A percentile compares a stretch with the other conserved stretches of the same genome.
Conservation (phyloP, 257 asterid genomes). For the Penstemon eatonii region DNA sequence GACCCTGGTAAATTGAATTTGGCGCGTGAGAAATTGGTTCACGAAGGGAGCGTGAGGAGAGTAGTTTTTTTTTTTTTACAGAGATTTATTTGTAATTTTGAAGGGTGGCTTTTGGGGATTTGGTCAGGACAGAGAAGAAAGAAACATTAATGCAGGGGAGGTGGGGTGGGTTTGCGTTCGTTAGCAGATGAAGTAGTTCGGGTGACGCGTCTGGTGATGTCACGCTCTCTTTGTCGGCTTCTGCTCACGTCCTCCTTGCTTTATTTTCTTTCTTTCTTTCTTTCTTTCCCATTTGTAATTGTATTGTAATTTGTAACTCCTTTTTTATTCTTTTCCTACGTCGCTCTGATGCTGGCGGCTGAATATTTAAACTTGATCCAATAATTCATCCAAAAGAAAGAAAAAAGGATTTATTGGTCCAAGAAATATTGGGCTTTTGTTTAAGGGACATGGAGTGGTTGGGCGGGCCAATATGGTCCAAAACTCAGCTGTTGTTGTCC, state of each 20-base stretch:
- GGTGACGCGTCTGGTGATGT: conserved; percentile 24
- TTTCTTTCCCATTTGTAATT: neutral
- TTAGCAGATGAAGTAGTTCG: conserved; percentile 27
- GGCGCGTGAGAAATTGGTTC: neutral
- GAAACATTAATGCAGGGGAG: no score
- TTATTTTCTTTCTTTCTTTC: neutral
- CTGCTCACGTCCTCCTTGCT: conserved; percentile 19
- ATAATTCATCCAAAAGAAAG: no score
- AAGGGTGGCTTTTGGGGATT: conserved; percentile 4
- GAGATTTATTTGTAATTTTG: neutral
- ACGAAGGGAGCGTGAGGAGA: neutral
- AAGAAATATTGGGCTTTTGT: no score
- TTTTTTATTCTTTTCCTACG: neutral
- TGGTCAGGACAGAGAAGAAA: neutral
- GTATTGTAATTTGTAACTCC: no score
- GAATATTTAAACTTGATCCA: neutral
- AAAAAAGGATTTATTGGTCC: no score
- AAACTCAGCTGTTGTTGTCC: no score
- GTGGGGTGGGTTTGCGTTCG: neutral
- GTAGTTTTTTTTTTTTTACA: no score
- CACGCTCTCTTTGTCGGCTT: conserved; percentile 18
- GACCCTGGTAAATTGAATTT: neutral
- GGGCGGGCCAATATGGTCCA: no score
- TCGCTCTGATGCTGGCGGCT: neutral
- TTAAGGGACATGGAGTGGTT: no score